Evolutionary conservation across 768 basidiomycete species (phyloP), one percentile per base, ranked within the genome.

Genomic region (Pulveroboletus sp.): DNA sequence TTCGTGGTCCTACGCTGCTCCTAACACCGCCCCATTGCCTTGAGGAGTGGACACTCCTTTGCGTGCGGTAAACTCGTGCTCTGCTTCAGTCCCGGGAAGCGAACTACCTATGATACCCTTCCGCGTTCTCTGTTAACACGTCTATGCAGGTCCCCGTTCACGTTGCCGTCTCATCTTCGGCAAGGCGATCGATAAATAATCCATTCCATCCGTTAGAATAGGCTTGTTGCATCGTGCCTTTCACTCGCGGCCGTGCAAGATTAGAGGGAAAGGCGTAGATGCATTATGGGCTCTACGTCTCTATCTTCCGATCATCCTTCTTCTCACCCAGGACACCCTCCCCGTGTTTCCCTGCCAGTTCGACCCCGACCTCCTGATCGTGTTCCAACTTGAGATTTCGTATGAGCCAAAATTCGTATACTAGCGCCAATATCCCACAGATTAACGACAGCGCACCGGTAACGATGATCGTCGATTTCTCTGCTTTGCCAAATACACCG

Each of bases 381-480:
- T 80, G 78, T 50, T 71, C 66, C 47, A 66, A 62, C 63, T 69
- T 78, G 27, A 80, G 64, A 43, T 68, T 62, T 37, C 72, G 64
- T 38, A 78, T 50, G 43, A 75, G 60, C 73, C 76, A 78, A 21
- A 77, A 63, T 37, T 70, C 68, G 45, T 81, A 80, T 39, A 74
- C 66, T 3, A 66, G 32, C 10, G 66, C 63, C 52, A 80, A 52
- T 6, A 67, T 43, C 24, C 73, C 78, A 52, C 73, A 74, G n/a
- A 78, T 61, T 0, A 66, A 61, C 5, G 76, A 65, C 15, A 72
- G 60, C 0, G 52, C 62, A 0, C 63, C 60, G 0, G 79, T 82
- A 6, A 80, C 76, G 37, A 76, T 70, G 38, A 82, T 64, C 0
- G 80, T 80, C 28, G 72, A 63, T 52, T 67, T 71, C 39, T 74